Evolutionary conservation across 2,329 filamentous ascomycete species (phyloP).

Genomic region (Trichoderma oligosporum): DNA sequence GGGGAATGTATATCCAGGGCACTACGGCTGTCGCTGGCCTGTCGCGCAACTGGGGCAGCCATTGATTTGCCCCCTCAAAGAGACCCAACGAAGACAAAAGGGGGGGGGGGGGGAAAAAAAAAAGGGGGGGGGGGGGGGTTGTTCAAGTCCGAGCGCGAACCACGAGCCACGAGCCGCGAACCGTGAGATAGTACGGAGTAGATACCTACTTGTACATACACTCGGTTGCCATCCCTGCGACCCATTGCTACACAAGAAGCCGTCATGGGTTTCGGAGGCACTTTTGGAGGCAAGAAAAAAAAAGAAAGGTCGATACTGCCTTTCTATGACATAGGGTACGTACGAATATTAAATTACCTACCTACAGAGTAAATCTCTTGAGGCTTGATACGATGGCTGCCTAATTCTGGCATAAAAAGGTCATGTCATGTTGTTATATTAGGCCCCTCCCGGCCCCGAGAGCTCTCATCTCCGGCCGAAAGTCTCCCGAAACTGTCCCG

Average conservation of each 20-base stretch:
- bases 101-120: too few relatives aligned
- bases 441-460: constrained; percentile 13
- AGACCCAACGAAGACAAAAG: too few relatives aligned
- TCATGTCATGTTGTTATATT: too few relatives aligned
- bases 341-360: background rate
- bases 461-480: constrained; percentile 14
- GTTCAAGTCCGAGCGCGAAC: constrained; percentile 12
- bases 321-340: background rate
- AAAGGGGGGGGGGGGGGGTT: too few relatives aligned
- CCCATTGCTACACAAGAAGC: constrained; percentile 4
- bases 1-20: constrained; percentile 12
- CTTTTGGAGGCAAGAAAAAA: too few relatives aligned
- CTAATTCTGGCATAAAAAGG: too few relatives aligned
- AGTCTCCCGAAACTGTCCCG: constrained; percentile 11
- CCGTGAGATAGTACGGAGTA: constrained; percentile 4
- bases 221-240: constrained; percentile 5
- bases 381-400: background rate
- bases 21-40: constrained; percentile 20
- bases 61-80: background rate
- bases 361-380: background rate
- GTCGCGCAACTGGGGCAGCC: constrained; percentile 9
- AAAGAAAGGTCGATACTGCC: background rate
- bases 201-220: background rate
- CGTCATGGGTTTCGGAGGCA: constrained; percentile 17
- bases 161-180: constrained; percentile 16